Evolutionary conservation across 2,329 filamentous ascomycete genomes (phyloP).

Genomic region (Cadophora malorum): DNA sequence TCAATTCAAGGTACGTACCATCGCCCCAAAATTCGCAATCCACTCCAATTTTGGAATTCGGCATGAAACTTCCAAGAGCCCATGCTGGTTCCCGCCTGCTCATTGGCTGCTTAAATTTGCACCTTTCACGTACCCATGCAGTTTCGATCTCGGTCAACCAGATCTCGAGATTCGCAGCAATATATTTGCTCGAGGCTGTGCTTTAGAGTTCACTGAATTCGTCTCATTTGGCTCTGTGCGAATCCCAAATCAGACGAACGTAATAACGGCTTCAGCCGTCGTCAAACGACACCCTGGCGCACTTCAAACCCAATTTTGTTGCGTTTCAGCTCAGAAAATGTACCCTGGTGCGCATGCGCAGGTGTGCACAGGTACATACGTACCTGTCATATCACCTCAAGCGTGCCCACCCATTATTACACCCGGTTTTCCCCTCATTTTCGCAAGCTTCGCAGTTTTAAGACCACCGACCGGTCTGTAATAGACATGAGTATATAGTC

Average conservation of each 20-base stretch:
- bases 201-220: background rate
- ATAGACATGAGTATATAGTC: background rate
- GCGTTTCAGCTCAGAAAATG: conserved; percentile 15
- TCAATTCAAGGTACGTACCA: background rate
- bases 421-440: conserved; percentile 13
- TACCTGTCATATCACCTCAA: conserved; percentile 11
- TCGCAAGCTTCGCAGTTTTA: conserved; percentile 25
- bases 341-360: conserved; percentile 8
- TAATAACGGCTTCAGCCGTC: conserved; percentile 4
- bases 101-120: conserved; percentile 1
- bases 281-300: conserved; percentile 15
- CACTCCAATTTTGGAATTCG: background rate
- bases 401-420: too few relatives aligned
- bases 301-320: conserved; percentile 3
- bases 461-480: background rate
- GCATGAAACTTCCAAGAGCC: background rate
- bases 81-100: background rate
- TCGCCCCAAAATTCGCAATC: conserved; percentile 6
- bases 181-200: background rate
- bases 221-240: conserved; percentile 3
- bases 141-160: background rate
- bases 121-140: background rate
- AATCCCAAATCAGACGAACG: conserved; percentile 7
- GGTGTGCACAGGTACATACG: conserved; percentile 19
- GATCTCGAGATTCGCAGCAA: background rate